These are phyloP conservation scores for Trichoderma guizhouense DNA, from an alignment of 2,329 filamentous ascomycete genomes.

Conservation along the genomic window DNA sequence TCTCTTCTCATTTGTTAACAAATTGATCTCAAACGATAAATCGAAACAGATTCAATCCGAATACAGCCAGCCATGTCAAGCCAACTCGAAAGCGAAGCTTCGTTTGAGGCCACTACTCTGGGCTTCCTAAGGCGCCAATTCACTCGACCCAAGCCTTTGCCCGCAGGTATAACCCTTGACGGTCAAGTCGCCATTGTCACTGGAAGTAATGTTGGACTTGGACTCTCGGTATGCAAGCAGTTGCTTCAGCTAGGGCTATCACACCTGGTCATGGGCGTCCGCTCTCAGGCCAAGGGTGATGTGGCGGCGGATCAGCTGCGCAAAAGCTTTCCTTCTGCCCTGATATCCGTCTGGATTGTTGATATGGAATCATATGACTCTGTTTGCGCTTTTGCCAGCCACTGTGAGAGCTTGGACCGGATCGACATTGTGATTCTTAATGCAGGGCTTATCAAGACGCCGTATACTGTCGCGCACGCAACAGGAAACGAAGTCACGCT, in stretches of 20 bases:
- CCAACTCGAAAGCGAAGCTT: background rate
- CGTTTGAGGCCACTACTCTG: background rate
- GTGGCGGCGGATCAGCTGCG: slow-evolving; percentile 25
- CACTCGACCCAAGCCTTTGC: background rate
- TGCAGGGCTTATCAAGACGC: background rate
- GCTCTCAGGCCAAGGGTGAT: slow-evolving; percentile 30
- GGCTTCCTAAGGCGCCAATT: background rate
- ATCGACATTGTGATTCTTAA: background rate
- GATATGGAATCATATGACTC: slow-evolving; percentile 1
- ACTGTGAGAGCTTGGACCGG: background rate
- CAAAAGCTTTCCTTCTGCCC: slow-evolving; percentile 25
- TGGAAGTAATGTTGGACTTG: slow-evolving; percentile 36
- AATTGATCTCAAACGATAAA: background rate
- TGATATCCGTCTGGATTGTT: slow-evolving; percentile 6
- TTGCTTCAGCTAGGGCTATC: slow-evolving; percentile 30
- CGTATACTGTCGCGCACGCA: background rate
- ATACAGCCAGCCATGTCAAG: background rate
- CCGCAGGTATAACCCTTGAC: background rate
- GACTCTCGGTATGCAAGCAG: slow-evolving; percentile 33
- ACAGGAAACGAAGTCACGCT: background rate
- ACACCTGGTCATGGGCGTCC: slow-evolving; percentile 36
- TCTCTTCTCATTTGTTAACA: background rate
- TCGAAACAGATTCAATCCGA: background rate
- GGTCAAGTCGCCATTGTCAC: slow-evolving; percentile 31
- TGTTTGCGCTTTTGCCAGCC: background rate